These are phyloP conservation scores for Fereydounia khargensis DNA, from an alignment of 1,284 basidiomycete species.

Conservation along the genomic window DNA sequence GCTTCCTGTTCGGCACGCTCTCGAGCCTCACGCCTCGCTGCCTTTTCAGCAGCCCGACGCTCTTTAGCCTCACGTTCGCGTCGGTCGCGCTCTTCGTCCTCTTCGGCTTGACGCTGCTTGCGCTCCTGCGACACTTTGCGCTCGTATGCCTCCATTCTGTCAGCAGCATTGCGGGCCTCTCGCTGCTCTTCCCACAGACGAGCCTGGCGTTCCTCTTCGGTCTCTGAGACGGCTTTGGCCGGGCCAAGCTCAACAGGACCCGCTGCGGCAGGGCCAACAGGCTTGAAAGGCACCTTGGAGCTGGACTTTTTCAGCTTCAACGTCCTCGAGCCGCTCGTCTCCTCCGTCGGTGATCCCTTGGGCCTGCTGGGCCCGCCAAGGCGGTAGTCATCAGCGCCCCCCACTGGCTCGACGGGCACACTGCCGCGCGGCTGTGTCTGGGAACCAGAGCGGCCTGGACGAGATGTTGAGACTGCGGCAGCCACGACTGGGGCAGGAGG, in stretches of 20 bases:
- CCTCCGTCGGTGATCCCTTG: no score
- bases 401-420: no score
- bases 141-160: slow-evolving; percentile 15
- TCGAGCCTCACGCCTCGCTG: neutral
- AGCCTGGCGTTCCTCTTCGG: slow-evolving; percentile 21
- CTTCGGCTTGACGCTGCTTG: slow-evolving; percentile 1
- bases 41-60: neutral
- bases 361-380: no score
- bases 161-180: slow-evolving; percentile 19
- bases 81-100: slow-evolving; percentile 15
- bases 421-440: no score
- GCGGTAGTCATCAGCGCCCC: no score
- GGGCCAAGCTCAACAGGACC: no score
- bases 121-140: neutral
- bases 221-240: no score
- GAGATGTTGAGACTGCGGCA: slow-evolving; percentile 1
- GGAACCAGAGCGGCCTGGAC: slow-evolving; percentile 7
- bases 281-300: no score
- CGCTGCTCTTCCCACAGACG: slow-evolving; percentile 27
- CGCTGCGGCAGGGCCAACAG: no score
- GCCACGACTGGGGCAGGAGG: slow-evolving; percentile 2
- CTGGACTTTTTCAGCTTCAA: no score
- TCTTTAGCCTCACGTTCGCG: slow-evolving; percentile 7
- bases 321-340: no score
- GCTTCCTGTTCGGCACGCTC: slow-evolving; percentile 12